These are phyloP conservation scores for Fusarium sp. DNA, from an alignment of 2,329 filamentous ascomycete species.

Conservation along the genomic window DNA sequence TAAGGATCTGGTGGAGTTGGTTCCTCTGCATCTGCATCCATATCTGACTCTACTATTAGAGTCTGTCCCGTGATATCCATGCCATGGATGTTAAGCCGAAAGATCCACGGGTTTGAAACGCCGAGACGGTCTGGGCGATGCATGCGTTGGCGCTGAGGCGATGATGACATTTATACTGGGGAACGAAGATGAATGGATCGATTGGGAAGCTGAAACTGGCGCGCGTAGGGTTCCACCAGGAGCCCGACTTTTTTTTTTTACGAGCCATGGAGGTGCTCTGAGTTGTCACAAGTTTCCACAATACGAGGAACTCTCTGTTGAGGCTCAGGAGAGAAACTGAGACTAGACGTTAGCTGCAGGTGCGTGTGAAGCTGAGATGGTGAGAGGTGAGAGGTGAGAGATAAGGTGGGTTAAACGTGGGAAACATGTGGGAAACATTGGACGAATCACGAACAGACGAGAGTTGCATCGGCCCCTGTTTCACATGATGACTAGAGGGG, in stretches of 20 bases:
- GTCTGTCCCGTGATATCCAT: neutral
- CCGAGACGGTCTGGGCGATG: constrained; percentile 26
- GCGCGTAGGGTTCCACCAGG: constrained; percentile 19
- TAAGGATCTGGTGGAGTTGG: constrained; percentile 18
- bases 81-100: neutral
- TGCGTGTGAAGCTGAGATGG: neutral
- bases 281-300: neutral
- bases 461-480: constrained; percentile 31
- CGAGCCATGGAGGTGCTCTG: neutral
- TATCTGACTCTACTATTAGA: neutral
- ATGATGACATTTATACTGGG: constrained; percentile 37
- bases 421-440: constrained; percentile 34
- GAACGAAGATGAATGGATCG: constrained; percentile 7
- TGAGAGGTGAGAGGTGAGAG: neutral
- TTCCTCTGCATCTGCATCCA: neutral
- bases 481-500: constrained; percentile 19
- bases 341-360: neutral
- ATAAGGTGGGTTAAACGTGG: neutral
- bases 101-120: constrained; percentile 35
- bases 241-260: neutral
- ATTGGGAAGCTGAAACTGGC: neutral
- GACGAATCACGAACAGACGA: constrained; percentile 25
- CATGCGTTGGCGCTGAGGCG: constrained; percentile 34
- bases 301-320: neutral
- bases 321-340: neutral